Percentiles rank a stretch among this genome's conserved stretches.
phyloP scores from a whole-genome alignment of 2,329 filamentous ascomycete species.

The Microdochium paspali region DNA sequence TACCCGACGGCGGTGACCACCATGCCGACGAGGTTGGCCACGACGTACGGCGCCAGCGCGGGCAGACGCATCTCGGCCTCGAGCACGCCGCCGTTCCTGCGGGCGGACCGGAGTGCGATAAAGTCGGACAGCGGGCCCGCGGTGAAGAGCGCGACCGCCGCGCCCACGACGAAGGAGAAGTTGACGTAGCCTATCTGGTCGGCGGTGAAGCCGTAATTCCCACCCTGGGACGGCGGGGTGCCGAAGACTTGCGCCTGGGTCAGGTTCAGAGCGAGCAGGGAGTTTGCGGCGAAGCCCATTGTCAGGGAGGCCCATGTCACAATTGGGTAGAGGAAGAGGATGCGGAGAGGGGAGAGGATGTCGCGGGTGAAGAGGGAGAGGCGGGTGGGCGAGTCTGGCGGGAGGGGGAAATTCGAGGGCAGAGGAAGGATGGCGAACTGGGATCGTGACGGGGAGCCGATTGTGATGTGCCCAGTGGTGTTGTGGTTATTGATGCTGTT shows the following conservation, averaged over 20 bases:
- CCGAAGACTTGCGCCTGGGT: constrained; percentile 36
- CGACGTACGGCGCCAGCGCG: constrained; percentile 29
- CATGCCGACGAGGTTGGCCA: constrained; percentile 30
- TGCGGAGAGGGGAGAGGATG: constrained; percentile 14
- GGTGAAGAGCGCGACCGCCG: constrained; percentile 25
- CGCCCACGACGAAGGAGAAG: constrained; percentile 31
- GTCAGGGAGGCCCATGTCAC: constrained; percentile 16
- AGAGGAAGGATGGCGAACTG: constrained; percentile 16
- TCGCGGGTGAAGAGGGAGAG: constrained; percentile 10
- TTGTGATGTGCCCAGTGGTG: constrained; percentile 5
- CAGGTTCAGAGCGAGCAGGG: constrained; percentile 38
- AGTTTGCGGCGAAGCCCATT: constrained; percentile 19
- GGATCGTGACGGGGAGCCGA: constrained; percentile 8
- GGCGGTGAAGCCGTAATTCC: constrained; percentile 33
- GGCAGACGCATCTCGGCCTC: constrained; percentile 36
- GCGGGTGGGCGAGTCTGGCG: constrained; percentile 8
- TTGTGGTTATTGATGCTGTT: constrained; percentile 1
- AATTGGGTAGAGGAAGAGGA: constrained; percentile 17
- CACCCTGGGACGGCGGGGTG: constrained; percentile 25
- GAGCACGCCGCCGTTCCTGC: constrained; percentile 28
- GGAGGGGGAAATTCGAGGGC: constrained; percentile 9
- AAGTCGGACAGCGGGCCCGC: constrained; percentile 33
- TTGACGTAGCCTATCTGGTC: constrained; percentile 36
- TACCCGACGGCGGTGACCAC: constrained; percentile 36
- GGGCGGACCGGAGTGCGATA: constrained; percentile 24